Evolutionary conservation across 768 basidiomycete genomes (phyloP).

Genomic region (Agrocybe pediades): DNA sequence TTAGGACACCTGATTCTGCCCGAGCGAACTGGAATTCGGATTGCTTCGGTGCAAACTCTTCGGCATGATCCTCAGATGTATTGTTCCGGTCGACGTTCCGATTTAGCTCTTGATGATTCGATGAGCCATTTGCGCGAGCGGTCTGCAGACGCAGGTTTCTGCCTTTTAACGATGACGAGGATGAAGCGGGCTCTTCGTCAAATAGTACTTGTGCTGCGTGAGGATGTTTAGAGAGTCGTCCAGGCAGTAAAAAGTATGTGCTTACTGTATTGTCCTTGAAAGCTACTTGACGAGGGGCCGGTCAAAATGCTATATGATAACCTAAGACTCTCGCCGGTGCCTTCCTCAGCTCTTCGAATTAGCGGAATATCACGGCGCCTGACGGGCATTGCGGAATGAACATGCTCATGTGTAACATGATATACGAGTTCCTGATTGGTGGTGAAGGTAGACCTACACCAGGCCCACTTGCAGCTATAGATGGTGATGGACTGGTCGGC

Average conservation of each 20-base stretch:
- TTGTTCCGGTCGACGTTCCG: too few species aligned
- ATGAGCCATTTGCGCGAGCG: too few species aligned
- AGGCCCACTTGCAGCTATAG: slow-evolving; percentile 52
- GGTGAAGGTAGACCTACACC: slow-evolving; percentile 48
- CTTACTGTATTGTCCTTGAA: neutral
- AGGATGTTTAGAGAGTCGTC: too few species aligned
- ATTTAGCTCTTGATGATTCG: too few species aligned
- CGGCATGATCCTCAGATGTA: too few species aligned
- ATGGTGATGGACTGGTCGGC: slow-evolving; percentile 1
- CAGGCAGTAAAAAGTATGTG: too few species aligned
- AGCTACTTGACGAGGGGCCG: neutral
- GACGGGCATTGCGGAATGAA: slow-evolving; percentile 44
- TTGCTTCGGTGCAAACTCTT: neutral
- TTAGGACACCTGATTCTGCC: neutral
- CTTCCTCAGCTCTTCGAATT: slow-evolving; percentile 45
- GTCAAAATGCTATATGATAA: slow-evolving; percentile 12
- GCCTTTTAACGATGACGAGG: too few species aligned
- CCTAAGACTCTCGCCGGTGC: slow-evolving; percentile 37
- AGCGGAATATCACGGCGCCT: slow-evolving; percentile 44
- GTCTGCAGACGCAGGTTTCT: neutral
- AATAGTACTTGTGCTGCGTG: too few species aligned
- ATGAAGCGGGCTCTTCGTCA: too few species aligned
- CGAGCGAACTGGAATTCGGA: neutral
- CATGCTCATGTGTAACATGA: slow-evolving; percentile 53
- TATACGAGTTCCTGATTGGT: slow-evolving; percentile 37